phyloP scores from a whole-genome alignment of 2,329 filamentous ascomycete species.

The Scedosporium dehoogii region DNA sequence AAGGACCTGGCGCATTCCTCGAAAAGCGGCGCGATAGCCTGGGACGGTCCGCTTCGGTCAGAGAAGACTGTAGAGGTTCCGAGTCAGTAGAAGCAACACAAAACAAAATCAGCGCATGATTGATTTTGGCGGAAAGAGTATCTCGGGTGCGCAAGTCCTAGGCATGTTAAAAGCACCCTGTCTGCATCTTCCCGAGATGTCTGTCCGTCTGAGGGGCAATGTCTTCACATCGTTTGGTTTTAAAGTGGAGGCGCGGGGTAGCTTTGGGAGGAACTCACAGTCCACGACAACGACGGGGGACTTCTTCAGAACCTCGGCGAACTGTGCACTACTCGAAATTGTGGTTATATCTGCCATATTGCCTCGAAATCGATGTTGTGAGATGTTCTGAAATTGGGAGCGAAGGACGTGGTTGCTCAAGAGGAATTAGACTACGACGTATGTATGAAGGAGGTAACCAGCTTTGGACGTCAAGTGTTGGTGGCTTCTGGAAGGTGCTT shows the following conservation, averaged over 20 bases:
- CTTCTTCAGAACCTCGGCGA: conserved; percentile 56
- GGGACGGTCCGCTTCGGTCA: conserved; percentile 78
- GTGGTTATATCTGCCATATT: conserved; percentile 6
- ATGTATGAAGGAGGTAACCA: background rate
- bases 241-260: conserved; percentile 6
- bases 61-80: conserved; percentile 58
- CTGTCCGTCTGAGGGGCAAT: too few species aligned
- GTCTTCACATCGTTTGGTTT: background rate
- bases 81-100: conserved; percentile 1
- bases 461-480: background rate
- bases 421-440: background rate
- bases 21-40: conserved; percentile 73
- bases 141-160: background rate
- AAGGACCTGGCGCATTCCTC: conserved; percentile 64
- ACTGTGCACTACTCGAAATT: conserved; percentile 47
- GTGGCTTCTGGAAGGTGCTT: conserved; percentile 2
- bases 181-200: too few species aligned
- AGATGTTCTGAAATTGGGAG: background rate
- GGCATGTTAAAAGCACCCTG: too few species aligned
- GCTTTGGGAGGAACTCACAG: conserved; percentile 51
- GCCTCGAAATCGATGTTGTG: background rate
- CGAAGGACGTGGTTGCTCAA: background rate
- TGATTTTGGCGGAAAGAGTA: too few species aligned
- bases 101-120: background rate
- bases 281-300: conserved; percentile 78